Evolutionary conservation across 768 basidiomycete species (phyloP), one percentile per base, ranked within the genome.

Genomic region (Trametes maxima): DNA sequence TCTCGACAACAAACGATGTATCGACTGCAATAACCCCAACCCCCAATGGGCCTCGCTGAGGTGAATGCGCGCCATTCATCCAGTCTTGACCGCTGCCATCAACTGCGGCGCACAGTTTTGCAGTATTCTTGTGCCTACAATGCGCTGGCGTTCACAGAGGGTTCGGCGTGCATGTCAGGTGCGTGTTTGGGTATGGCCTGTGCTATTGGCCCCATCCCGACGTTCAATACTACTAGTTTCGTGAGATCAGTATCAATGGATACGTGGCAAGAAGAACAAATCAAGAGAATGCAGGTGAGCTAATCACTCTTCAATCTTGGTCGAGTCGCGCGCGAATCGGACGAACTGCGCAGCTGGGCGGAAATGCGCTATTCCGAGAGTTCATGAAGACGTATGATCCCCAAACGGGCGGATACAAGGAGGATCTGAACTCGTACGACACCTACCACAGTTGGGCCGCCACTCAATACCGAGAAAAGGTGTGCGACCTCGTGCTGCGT

Each of bases 171-270:
- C 96, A 98, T 74, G 85, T 98, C 72, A 92, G 89, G 90, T 79
- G 62, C 48, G 65, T 68, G 28, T 43, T 19, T 48, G 48, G 54
- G 35, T 42, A 53, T 46, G n/a, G 40, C 45, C 12, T 36, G 14
- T 36, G 50, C 8, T 52, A 42, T 56, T 22, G 33, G 39, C 45
- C 56, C 24, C 64, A 52, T 56, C 68, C 53, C 67, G 67, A 59
- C 64, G 36, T 64, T 35, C 21, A 6, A 46, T 46, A 16, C 56
- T 40, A 35, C 45, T 75, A 92, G 90, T 73, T 96, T 95, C 75
- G 92, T 96, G 57, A 83, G 95, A 72, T 94, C 92, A 43, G 85
- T 95, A 65, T 94, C 94, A 55, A 98, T 97, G 95, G 95, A 97
- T 76, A 90, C 94, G 65, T 97, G 95, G 94, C 88, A 91, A 65